Conservation (phyloP, 2,329 filamentous ascomycete species). For the Penicillium italicum region DNA sequence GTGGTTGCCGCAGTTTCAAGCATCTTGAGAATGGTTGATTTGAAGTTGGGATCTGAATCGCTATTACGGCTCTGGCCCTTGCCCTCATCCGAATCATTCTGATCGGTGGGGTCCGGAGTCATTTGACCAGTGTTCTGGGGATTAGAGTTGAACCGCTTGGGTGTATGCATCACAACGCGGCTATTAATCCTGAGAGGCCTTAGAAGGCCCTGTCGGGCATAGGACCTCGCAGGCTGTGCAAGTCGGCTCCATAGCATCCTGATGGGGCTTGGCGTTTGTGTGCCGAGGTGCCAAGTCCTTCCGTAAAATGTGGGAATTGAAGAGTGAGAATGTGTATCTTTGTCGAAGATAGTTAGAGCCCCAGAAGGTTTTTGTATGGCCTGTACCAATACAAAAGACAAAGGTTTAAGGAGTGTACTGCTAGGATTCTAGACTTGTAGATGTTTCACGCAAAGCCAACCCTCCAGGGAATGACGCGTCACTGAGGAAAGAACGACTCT, state of each 20-base stretch:
- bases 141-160: slow-evolving; percentile 26
- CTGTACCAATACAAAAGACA: slow-evolving; percentile 3
- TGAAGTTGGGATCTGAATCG: slow-evolving; percentile 33
- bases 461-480: slow-evolving; percentile 15
- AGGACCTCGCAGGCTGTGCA: slow-evolving; percentile 20
- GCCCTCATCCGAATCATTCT: slow-evolving; percentile 30
- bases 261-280: slow-evolving; percentile 1
- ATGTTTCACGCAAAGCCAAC: slow-evolving; percentile 10
- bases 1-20: slow-evolving; percentile 71
- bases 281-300: slow-evolving; percentile 1
- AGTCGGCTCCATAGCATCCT: slow-evolving; percentile 29
- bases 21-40: slow-evolving; percentile 57
- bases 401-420: slow-evolving; percentile 4
- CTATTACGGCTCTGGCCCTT: slow-evolving; percentile 19
- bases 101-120: slow-evolving; percentile 29
- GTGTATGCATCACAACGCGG: slow-evolving; percentile 11
- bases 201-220: slow-evolving; percentile 18
- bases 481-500: slow-evolving; percentile 12
- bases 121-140: slow-evolving; percentile 20
- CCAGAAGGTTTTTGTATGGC: not conserved
- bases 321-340: not conserved
- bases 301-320: not conserved
- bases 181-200: slow-evolving; percentile 11
- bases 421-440: slow-evolving; percentile 1
- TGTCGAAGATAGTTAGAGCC: not conserved